Base-by-base conservation (phyloP, 2,329 filamentous ascomycete species). In the Didymella exigua region DNA sequence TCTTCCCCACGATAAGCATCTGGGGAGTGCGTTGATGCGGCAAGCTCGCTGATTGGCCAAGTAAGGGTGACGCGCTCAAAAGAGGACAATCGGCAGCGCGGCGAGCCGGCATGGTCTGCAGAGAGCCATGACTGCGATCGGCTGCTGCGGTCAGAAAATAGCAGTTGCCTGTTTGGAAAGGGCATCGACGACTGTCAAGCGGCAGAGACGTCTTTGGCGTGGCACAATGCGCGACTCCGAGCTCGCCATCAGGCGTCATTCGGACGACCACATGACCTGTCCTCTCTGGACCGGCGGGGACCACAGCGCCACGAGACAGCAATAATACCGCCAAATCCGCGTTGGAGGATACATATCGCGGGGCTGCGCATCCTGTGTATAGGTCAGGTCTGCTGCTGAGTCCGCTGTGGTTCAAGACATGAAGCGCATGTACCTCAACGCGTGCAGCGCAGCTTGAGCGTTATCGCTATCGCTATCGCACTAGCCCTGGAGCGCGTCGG, bases 161-260 rank as follows among this genome's bases (percentile, higher is more conserved):
- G 41, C 47, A 49, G 34, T 46, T 46, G 50, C 40, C 40, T 57
- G 27, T 46, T 54, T 16, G 5, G 44, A 46, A 23, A 18, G 19
- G 11, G 24, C 16, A 40, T 40, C 26, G 41, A 52, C 37, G 40
- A 10, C 16, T 29, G 26, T 54, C 31, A 36, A 31, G 30, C 47
- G 48, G 49, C 54, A 44, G 33, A 42, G 45, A 48, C 30, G 48
- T 43, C 34, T 41, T 44, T 56, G 48, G 48, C 30, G 48, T 59
- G 58, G 57, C 61, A 63, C 60, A 59, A 55, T 59, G 59, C 60
- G 56, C 53, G 46, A 58, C 33, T 36, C 18, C 18, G 37, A 38
- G 44, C 41, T 48, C 45, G 62, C 52, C 62, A 60, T 61, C 53
- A 49, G 54, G 57, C 62, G 63, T 67, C 62, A 65, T 63, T 59